Conservation (phyloP, 768 basidiomycete species). For the Cubamyces lactineus region DNA sequence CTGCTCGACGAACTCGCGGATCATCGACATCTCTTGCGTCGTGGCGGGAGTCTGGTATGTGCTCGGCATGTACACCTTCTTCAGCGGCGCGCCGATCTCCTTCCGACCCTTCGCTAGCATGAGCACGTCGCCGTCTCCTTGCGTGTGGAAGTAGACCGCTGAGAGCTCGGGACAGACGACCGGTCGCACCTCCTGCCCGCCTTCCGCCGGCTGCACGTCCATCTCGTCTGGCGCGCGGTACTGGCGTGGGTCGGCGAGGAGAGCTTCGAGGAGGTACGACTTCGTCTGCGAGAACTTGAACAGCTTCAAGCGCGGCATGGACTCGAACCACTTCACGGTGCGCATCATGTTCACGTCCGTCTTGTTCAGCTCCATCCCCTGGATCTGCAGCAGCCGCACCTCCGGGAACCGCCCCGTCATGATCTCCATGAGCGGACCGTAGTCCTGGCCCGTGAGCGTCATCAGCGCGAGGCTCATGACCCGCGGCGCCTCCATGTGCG, state of each 20-base stretch:
- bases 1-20: slow-evolving; percentile 3
- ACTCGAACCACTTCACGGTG: slow-evolving; percentile 55
- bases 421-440: slow-evolving; percentile 48
- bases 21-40: slow-evolving; percentile 10
- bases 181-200: slow-evolving; percentile 15
- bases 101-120: slow-evolving; percentile 43
- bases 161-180: slow-evolving; percentile 48
- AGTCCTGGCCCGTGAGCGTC: slow-evolving; percentile 55
- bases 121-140: slow-evolving; percentile 34
- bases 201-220: slow-evolving; percentile 2
- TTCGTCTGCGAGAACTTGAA: slow-evolving; percentile 31
- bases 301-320: slow-evolving; percentile 54
- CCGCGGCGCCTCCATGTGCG: slow-evolving; percentile 58
- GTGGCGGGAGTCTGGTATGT: not conserved
- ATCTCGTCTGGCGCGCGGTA: slow-evolving; percentile 11
- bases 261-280: slow-evolving; percentile 47
- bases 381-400: slow-evolving; percentile 58
- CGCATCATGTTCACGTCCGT: slow-evolving; percentile 30
- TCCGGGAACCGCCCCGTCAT: slow-evolving; percentile 55
- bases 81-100: slow-evolving; percentile 47
- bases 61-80: slow-evolving; percentile 48
- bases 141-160: slow-evolving; percentile 34
- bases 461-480: slow-evolving; percentile 61
- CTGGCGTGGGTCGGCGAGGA: slow-evolving; percentile 45
- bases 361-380: slow-evolving; percentile 44